phyloP scores from a whole-genome alignment of 2,329 filamentous ascomycete species.

The Ceratocystis huliohia region DNA sequence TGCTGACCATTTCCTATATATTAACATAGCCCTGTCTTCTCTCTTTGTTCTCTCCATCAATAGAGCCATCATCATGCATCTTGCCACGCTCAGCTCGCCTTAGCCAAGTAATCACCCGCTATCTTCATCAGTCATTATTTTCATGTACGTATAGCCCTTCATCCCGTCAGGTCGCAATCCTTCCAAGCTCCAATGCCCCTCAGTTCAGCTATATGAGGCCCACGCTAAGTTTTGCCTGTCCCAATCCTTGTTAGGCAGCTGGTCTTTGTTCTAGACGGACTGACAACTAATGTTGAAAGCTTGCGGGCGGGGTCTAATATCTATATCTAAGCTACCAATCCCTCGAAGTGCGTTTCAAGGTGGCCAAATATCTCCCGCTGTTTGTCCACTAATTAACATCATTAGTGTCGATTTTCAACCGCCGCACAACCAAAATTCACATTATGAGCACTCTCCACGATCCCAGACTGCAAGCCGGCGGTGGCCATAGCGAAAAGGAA shows the following conservation, averaged over 20 bases:
- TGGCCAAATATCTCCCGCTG: background rate
- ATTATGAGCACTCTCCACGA: conserved; percentile 20
- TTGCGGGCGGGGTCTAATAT: background rate
- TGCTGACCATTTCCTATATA: background rate
- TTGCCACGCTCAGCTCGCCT: background rate
- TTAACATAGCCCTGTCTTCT: background rate
- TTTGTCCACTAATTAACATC: background rate
- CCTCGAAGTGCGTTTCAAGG: background rate
- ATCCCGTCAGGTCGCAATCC: conserved; percentile 6
- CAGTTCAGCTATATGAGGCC: conserved; percentile 8
- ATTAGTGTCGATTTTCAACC: background rate
- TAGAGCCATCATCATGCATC: background rate
- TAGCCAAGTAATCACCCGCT: background rate
- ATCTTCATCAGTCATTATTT: background rate
- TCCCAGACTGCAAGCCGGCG: conserved; percentile 35
- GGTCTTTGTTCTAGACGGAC: background rate
- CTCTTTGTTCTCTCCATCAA: background rate
- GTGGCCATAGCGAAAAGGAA: conserved; percentile 34
- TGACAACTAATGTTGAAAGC: background rate
- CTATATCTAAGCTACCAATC: background rate
- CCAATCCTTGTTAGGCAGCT: conserved; percentile 5
- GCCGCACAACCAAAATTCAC: background rate
- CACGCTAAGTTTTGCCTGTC: background rate
- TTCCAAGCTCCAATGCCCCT: background rate
- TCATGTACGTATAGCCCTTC: background rate